Evolutionary conservation across 805 yeast genomes (phyloP), one percentile per base, ranked within the genome.

Genomic region (Myxozyma lipomycoides): DNA sequence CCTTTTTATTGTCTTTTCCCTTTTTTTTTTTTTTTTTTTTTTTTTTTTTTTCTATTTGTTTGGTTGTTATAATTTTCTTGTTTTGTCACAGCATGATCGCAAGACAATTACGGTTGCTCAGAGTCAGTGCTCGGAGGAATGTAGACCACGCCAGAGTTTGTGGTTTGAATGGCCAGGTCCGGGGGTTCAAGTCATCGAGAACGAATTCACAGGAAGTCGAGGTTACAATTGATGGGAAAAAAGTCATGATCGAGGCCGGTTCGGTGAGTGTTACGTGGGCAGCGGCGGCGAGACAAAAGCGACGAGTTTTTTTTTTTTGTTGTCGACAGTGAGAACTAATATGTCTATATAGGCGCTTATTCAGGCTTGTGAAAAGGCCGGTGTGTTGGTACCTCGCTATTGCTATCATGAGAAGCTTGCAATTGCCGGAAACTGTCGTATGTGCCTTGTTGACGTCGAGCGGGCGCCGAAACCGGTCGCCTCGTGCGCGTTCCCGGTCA

Each of bases 331-430:
- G 32, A 12, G 32, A 12, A 12, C 32, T 28, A 28, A 28, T 28
- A 9, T n/a, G n/a, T 45, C 5, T 2, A 5, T 22, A 17, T 21
- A 52, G 57, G 83, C 95, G 18, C 82, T 87, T 56, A 86, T 87
- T 65, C 95, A 87, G 71, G 95, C 95, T 45, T 88, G 91, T 58
- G 95, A 87, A 65, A 82, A 83, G 70, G 95, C 95, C 37, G 95
- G 95, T 49, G 90, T 86, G 39, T 76, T 83, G 52, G 83, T 87
- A 45, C 95, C 95, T 38, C 78, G 95, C 60, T 87, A 87, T 74
- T 87, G 95, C 72, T 87, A 84, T 76, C 95, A 87, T 70, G 95
- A 87, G 64, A 86, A 86, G 70, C 77, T 87, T 59, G 90, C 95
- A 32, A 79, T 86, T 65, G 95, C 95, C 10, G 95, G 95, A 66